Conservation (phyloP, 78 protist species). For the Protostelium mycophagum region DNA sequence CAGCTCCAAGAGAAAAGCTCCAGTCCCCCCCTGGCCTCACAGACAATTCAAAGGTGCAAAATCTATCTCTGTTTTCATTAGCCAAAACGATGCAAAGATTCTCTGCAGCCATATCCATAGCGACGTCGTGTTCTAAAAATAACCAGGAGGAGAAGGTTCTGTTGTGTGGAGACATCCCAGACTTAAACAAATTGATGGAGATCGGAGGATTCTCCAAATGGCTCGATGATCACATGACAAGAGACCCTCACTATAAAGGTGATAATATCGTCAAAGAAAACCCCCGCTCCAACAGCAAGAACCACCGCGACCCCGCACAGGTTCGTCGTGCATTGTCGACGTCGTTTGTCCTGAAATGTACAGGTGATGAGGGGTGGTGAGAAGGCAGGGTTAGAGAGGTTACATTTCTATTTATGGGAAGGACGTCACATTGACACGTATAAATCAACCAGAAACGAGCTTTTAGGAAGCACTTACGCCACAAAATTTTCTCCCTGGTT, state of each 20-base stretch:
- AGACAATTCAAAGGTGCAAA: too few species aligned
- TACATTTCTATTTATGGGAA: constrained; percentile 23
- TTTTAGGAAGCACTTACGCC: constrained; percentile 47
- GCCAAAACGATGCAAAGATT: not conserved
- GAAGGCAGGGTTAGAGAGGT: constrained; percentile 12
- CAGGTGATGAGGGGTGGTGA: constrained; percentile 44
- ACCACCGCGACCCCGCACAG: not conserved
- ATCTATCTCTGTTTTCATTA: too few species aligned
- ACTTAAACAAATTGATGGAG: not conserved
- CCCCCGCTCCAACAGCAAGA: not conserved
- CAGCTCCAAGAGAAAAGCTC: not conserved
- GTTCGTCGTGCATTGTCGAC: not conserved
- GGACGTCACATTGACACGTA: not conserved
- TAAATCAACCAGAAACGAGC: constrained; percentile 61
- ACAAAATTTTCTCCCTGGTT: constrained; percentile 56
- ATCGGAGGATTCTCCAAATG: not conserved
- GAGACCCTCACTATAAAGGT: not conserved
- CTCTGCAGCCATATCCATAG: too few species aligned
- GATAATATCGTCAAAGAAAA: not conserved
- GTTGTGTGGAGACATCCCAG: not conserved
- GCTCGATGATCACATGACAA: not conserved
- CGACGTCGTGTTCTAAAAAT: too few species aligned
- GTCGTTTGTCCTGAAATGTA: not conserved
- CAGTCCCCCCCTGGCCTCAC: too few species aligned
- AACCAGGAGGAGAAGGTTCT: not conserved